Conservation (phyloP, 352 stramenopile genomes). For the Globisporangium irregulare region DNA sequence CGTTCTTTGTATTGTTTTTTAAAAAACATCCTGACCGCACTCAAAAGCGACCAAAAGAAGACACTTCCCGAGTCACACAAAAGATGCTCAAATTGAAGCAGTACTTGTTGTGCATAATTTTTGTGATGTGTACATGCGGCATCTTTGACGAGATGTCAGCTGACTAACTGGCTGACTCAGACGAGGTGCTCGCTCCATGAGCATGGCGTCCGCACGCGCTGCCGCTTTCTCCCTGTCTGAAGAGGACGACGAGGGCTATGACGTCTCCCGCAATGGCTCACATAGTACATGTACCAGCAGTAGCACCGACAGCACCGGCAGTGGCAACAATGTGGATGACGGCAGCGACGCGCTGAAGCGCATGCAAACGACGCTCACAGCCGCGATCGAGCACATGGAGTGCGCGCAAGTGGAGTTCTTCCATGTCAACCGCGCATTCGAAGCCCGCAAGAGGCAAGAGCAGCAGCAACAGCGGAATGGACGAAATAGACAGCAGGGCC, state of each 20-base stretch:
- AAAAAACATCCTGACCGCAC: too few relatives aligned
- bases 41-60: too few relatives aligned
- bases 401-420: constrained; percentile 14
- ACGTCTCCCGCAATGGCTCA: background rate
- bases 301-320: background rate
- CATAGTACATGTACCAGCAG: background rate
- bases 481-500: background rate
- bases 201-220: too few relatives aligned
- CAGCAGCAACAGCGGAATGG: background rate
- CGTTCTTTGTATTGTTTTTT: too few relatives aligned
- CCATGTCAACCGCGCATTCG: constrained; percentile 8
- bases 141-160: too few relatives aligned
- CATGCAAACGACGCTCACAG: constrained; percentile 6
- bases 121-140: too few relatives aligned
- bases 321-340: background rate
- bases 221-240: too few relatives aligned
- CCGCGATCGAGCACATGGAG: constrained; percentile 14
- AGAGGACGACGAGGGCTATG: background rate
- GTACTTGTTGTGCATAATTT: too few relatives aligned
- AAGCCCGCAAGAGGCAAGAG: background rate
- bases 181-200: too few relatives aligned
- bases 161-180: too few relatives aligned
- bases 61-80: too few relatives aligned
- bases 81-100: too few relatives aligned
- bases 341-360: background rate